Evolutionary conservation across 192 early-diverging fungal genomes (phyloP).

Genomic region (Jimgerdemannia flammicorona): DNA sequence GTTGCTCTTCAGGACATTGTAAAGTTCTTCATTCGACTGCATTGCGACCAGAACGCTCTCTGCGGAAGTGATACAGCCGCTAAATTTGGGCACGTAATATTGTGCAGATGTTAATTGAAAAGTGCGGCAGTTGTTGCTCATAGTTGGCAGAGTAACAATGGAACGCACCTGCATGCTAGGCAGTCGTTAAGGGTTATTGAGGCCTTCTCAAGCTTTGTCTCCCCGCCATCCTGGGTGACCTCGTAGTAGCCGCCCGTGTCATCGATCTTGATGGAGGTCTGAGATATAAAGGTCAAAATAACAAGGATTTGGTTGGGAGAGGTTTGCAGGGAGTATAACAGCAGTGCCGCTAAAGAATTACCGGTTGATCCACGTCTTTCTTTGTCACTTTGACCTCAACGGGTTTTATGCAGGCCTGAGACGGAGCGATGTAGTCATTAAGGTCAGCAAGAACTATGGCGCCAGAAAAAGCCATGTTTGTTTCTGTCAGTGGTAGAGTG

Average conservation of each 20-base stretch:
- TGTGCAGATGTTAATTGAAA: too few species aligned
- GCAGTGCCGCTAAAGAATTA: neutral
- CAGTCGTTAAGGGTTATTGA: constrained; percentile 94
- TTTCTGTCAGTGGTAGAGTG: neutral
- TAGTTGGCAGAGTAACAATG: neutral
- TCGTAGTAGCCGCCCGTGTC: constrained; percentile 84
- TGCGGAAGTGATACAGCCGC: constrained; percentile 97
- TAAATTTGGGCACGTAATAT: constrained; percentile 18
- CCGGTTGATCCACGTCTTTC: neutral
- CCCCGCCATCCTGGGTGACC: constrained; percentile 79
- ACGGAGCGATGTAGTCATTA: constrained; percentile 96
- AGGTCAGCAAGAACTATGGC: constrained; percentile 89
- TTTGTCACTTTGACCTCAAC: constrained; percentile 66
- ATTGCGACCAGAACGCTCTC: constrained; percentile 90
- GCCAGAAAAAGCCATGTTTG: constrained; percentile 75
- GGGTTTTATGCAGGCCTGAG: constrained; percentile 97
- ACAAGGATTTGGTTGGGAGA: neutral
- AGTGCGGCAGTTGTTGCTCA: neutral
- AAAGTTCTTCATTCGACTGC: constrained; percentile 92
- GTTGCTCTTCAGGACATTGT: constrained; percentile 61
- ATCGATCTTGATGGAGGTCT: constrained; percentile 73
- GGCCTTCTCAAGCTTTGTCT: constrained; percentile 82
- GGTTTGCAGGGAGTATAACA: constrained; percentile 10
- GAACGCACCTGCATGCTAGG: constrained; percentile 84
- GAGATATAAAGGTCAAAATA: neutral